Evolutionary conservation across 1,284 basidiomycete genomes (phyloP), one percentile per base, ranked within the genome.

Genomic region (Pholiota adiposa): DNA sequence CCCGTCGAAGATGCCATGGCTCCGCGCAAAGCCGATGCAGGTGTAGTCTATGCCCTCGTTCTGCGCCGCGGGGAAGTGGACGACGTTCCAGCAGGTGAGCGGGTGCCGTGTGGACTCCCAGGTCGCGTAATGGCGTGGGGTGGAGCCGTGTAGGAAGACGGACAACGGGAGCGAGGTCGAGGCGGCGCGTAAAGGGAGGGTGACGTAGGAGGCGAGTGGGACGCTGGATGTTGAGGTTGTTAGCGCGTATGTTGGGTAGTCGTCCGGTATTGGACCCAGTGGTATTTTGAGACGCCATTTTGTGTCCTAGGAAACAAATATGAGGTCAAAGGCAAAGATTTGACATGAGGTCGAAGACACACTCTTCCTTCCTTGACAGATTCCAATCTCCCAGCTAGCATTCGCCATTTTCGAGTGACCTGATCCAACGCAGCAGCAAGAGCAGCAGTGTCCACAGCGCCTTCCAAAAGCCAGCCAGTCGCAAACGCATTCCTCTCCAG

Each of bases 71-170:
- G 73, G 72, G 58, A 79, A 77, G 51, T 74, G 70, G 2, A 74
- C 75, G 12, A 80, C 31, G 41, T 79, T 77, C 76, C 77, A 79
- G 62, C 73, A 77, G n/a, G 75, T 77, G 44, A 79, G 61, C 7
- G 78, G 78, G 55, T 73, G 65, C 7, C 59, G 59, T 11, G 61
- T 63, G 6, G 67, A 58, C 51, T 75, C 75, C 75, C 76, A 79
- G 18, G 55, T 56, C 2, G 68, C 56, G 55, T 73, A 76, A 14
- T 71, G 68, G 3, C 75, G 70, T 4, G 77, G 78, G 1, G 75
- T 78, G 2, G 72, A 70, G 1, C 73, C 62, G 55, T 79, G 70
- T 7, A 77, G 65, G 63, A 79, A 76, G 9, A 79, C 58, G 8
- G 69, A 60, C 29, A 69, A 68, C 40, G 76, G 77, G 29, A 76